phyloP scores from a whole-genome alignment of 1,284 basidiomycete genomes.

The Neolentinus lepideus region DNA sequence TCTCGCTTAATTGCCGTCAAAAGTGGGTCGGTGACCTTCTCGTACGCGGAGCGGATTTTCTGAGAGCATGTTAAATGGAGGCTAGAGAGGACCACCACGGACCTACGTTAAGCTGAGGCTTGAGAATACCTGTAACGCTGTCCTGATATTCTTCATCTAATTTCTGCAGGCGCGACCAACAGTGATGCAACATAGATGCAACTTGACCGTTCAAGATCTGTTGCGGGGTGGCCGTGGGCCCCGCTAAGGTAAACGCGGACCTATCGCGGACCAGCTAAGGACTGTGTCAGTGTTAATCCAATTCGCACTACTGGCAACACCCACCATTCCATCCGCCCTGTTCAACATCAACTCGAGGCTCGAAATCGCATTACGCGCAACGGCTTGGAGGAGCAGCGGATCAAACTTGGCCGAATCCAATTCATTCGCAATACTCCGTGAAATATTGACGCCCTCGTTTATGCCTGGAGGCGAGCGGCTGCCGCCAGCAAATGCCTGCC shows the following conservation, averaged over 20 bases:
- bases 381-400: slow-evolving; percentile 73
- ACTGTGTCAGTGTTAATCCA: slow-evolving; percentile 1
- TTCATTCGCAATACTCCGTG: slow-evolving; percentile 79
- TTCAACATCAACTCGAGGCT: slow-evolving; percentile 62
- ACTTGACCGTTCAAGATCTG: slow-evolving; percentile 73
- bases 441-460: slow-evolving; percentile 70
- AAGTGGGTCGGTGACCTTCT: slow-evolving; percentile 63
- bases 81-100: slow-evolving; percentile 1
- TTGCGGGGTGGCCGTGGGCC: slow-evolving; percentile 71
- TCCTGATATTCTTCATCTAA: slow-evolving; percentile 68
- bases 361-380: slow-evolving; percentile 66
- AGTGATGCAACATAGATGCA: slow-evolving; percentile 74
- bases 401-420: slow-evolving; percentile 92
- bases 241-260: slow-evolving; percentile 66
- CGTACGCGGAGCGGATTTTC: slow-evolving; percentile 54
- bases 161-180: slow-evolving; percentile 62
- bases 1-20: slow-evolving; percentile 74
- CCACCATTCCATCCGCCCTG: slow-evolving; percentile 61
- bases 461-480: slow-evolving; percentile 63
- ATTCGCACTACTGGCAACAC: slow-evolving; percentile 15
- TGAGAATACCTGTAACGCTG: slow-evolving; percentile 51
- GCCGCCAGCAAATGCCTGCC: slow-evolving; percentile 65
- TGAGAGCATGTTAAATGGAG: slow-evolving; percentile 20
- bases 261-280: slow-evolving; percentile 70
- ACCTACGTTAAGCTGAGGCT: slow-evolving; percentile 56